Percentiles rank a stretch among this genome's conserved stretches.
phyloP scores from a whole-genome alignment of 768 basidiomycete genomes.

The Xerocomellus chrysenteron region DNA sequence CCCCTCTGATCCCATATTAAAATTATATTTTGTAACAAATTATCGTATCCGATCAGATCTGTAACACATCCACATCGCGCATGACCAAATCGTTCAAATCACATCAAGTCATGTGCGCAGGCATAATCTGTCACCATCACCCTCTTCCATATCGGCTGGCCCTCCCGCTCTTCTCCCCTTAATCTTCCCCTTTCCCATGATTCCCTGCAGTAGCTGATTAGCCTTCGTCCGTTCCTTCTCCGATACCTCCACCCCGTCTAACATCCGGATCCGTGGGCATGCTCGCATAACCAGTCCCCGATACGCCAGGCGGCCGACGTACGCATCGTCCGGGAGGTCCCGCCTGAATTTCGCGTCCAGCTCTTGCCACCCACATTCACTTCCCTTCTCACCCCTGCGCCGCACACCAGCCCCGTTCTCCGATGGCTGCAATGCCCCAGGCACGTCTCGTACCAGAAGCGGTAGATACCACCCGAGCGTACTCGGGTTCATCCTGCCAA shows the following conservation, averaged over 20 bases:
- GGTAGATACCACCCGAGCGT: constrained; percentile 97
- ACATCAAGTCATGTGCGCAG: constrained; percentile 29
- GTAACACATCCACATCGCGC: background rate
- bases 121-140: constrained; percentile 32
- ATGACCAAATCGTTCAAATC: constrained; percentile 5
- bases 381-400: constrained; percentile 33
- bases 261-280: constrained; percentile 59
- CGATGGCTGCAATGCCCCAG: constrained; percentile 65
- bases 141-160: constrained; percentile 13
- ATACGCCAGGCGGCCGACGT: constrained; percentile 85
- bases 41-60: constrained; percentile 13
- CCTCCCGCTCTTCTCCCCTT: constrained; percentile 26
- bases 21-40: constrained; percentile 11
- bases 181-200: constrained; percentile 44
- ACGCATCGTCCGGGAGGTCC: constrained; percentile 84
- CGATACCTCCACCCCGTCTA: constrained; percentile 86
- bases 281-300: constrained; percentile 84
- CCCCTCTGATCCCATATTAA: background rate
- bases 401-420: constrained; percentile 33
- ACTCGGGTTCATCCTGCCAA: constrained; percentile 86
- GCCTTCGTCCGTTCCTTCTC: constrained; percentile 87
- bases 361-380: constrained; percentile 57
- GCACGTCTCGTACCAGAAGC: constrained; percentile 67
- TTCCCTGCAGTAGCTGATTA: constrained; percentile 59
- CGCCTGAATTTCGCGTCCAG: constrained; percentile 85